These are phyloP conservation scores for Sarocladium kiliense DNA, from an alignment of 2,329 filamentous ascomycete genomes.

Conservation along the genomic window DNA sequence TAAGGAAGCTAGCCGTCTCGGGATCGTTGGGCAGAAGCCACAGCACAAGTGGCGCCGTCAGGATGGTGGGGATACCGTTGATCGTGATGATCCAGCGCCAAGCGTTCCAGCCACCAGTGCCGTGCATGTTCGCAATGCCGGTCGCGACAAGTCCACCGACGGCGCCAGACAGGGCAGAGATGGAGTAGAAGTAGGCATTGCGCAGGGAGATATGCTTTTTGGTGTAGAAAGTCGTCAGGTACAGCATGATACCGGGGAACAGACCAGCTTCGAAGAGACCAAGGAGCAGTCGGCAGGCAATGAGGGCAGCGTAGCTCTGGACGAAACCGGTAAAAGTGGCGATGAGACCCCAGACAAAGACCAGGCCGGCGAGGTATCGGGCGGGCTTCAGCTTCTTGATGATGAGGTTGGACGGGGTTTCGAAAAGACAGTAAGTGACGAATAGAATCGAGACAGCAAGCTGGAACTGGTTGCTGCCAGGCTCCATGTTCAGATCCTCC, in stretches of 20 bases:
- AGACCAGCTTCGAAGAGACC: constrained; percentile 55
- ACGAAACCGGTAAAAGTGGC: constrained; percentile 52
- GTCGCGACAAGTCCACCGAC: constrained; percentile 56
- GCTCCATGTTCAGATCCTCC: constrained; percentile 47
- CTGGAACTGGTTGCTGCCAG: constrained; percentile 52
- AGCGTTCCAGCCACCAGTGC: constrained; percentile 33
- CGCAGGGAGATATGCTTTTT: constrained; percentile 12
- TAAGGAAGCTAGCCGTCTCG: constrained; percentile 10
- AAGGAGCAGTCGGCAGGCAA: constrained; percentile 52
- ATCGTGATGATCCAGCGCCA: constrained; percentile 68
- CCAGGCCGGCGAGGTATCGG: constrained; percentile 43
- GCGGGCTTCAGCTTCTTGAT: constrained; percentile 31
- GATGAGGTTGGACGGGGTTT: constrained; percentile 35
- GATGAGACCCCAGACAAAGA: constrained; percentile 44
- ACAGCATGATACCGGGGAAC: constrained; percentile 54
- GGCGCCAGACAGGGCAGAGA: constrained; percentile 53
- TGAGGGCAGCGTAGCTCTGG: constrained; percentile 47
- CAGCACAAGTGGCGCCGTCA: constrained; percentile 6
- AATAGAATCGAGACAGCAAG: constrained; percentile 39
- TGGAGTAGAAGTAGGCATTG: constrained; percentile 24
- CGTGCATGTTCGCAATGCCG: constrained; percentile 61
- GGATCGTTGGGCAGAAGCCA: constrained; percentile 11
- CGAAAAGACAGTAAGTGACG: constrained; percentile 33
- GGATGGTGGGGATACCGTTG: constrained; percentile 29
- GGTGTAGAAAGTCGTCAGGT: constrained; percentile 23